These are phyloP conservation scores for Penicillium sp. DNA, from an alignment of 2,329 filamentous ascomycete species.

Conservation along the genomic window DNA sequence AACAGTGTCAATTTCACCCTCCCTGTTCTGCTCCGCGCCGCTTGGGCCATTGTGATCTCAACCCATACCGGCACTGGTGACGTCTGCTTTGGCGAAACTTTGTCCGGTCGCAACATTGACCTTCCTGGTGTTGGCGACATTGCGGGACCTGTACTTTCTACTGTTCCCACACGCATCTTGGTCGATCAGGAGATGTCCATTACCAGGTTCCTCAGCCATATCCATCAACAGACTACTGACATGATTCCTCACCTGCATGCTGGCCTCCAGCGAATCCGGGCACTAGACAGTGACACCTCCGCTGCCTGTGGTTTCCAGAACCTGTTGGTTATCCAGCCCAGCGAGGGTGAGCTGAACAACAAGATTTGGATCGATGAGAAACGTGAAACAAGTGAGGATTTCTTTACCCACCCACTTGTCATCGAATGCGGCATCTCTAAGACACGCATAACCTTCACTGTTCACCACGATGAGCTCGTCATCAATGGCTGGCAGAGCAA, in stretches of 20 bases:
- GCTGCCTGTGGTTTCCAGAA: slow-evolving; percentile 52
- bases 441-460: slow-evolving; percentile 59
- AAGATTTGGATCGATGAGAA: slow-evolving; percentile 34
- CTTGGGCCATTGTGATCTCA: slow-evolving; percentile 55
- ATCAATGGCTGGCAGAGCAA: slow-evolving; percentile 57
- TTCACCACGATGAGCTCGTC: slow-evolving; percentile 65
- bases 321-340: slow-evolving; percentile 46
- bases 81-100: slow-evolving; percentile 57
- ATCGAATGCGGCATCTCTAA: slow-evolving; percentile 62
- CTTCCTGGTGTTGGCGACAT: slow-evolving; percentile 52
- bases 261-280: slow-evolving; percentile 56
- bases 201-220: slow-evolving; percentile 55
- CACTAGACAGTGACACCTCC: slow-evolving; percentile 52
- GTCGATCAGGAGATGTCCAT: slow-evolving; percentile 41
- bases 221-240: slow-evolving; percentile 59
- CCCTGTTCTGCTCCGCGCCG: slow-evolving; percentile 54
- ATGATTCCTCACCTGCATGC: slow-evolving; percentile 67
- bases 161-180: slow-evolving; percentile 42
- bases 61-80: slow-evolving; percentile 51
- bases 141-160: slow-evolving; percentile 46
- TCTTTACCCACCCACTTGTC: slow-evolving; percentile 63
- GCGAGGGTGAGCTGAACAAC: slow-evolving; percentile 25
- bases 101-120: slow-evolving; percentile 56
- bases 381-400: slow-evolving; percentile 60
- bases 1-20: slow-evolving; percentile 41